These are phyloP conservation scores for Sporothrix phasma DNA, from an alignment of 2,329 filamentous ascomycete species.

Conservation along the genomic window DNA sequence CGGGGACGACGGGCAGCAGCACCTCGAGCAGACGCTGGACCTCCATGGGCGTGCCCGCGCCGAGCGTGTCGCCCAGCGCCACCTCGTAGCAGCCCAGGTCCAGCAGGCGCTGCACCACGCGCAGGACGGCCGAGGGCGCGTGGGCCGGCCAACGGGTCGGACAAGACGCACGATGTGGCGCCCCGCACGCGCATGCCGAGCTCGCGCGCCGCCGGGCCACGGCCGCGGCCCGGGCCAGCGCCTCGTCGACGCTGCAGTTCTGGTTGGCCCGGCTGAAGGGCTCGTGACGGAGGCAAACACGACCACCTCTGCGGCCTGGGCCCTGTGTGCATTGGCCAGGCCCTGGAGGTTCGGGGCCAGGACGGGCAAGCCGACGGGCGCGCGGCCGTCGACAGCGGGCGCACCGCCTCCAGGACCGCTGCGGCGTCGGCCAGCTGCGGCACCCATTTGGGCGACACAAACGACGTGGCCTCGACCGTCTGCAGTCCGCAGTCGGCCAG, in stretches of 20 bases:
- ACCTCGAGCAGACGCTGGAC: slow-evolving; percentile 48
- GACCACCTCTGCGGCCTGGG: slow-evolving; percentile 26
- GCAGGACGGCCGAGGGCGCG: slow-evolving; percentile 54
- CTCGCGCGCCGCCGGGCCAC: slow-evolving; percentile 63
- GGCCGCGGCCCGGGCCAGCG: slow-evolving; percentile 57
- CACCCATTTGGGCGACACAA: slow-evolving; percentile 76
- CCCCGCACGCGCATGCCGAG: slow-evolving; percentile 27
- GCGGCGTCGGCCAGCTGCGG: slow-evolving; percentile 78
- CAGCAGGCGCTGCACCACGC: slow-evolving; percentile 58
- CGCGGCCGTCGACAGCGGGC: slow-evolving; percentile 42
- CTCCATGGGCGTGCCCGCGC: slow-evolving; percentile 65
- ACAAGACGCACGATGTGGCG: slow-evolving; percentile 72
- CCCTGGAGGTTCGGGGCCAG: slow-evolving; percentile 70
- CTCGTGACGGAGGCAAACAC: slow-evolving; percentile 72
- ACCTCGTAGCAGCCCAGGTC: slow-evolving; percentile 89
- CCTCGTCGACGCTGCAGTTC: slow-evolving; percentile 68
- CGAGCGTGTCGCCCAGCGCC: slow-evolving; percentile 80
- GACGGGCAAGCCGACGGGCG: slow-evolving; percentile 63
- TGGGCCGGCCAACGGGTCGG: slow-evolving; percentile 62
- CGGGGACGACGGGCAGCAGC: slow-evolving; percentile 52
- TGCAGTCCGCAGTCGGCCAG: slow-evolving; percentile 58
- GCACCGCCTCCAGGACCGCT: slow-evolving; percentile 60
- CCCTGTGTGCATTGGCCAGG: slow-evolving; percentile 47
- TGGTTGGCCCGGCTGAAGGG: slow-evolving; percentile 71
- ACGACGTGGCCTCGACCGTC: slow-evolving; percentile 71